Conservation (phyloP, 2,329 filamentous ascomycete genomes). For the Ilyonectria robusta region DNA sequence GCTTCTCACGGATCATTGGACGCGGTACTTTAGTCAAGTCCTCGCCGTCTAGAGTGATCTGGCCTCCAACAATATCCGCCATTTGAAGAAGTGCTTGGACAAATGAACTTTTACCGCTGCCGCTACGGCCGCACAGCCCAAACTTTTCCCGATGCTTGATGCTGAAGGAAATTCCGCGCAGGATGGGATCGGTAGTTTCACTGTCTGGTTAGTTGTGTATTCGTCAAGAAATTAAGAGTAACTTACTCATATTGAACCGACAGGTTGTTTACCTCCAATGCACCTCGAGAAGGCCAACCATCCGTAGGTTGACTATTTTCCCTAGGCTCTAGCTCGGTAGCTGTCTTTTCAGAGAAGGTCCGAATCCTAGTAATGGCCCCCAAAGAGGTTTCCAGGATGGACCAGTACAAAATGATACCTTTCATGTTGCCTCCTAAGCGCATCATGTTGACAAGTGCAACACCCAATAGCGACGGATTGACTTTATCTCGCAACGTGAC, state of each 20-base stretch:
- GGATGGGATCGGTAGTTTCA: slow-evolving; percentile 41
- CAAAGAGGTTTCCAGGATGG: slow-evolving; percentile 49
- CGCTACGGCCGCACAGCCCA: slow-evolving; percentile 62
- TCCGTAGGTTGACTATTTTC: slow-evolving; percentile 33
- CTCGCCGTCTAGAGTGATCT: slow-evolving; percentile 62
- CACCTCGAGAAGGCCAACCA: slow-evolving; percentile 44
- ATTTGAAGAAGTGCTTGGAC: slow-evolving; percentile 64
- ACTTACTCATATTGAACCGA: slow-evolving; percentile 50
- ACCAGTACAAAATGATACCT: slow-evolving; percentile 48
- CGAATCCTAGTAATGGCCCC: slow-evolving; percentile 50
- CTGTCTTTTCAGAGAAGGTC: slow-evolving; percentile 45
- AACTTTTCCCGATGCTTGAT: slow-evolving; percentile 55
- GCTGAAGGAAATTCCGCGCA: slow-evolving; percentile 50
- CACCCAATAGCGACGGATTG: slow-evolving; percentile 52
- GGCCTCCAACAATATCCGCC: slow-evolving; percentile 59
- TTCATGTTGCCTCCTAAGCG: slow-evolving; percentile 46
- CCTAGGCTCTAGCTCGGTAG: slow-evolving; percentile 38
- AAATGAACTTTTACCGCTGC: slow-evolving; percentile 56
- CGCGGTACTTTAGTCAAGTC: slow-evolving; percentile 52
- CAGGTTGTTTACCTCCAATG: slow-evolving; percentile 42
- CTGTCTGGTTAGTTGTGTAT: slow-evolving; percentile 34
- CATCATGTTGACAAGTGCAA: slow-evolving; percentile 57
- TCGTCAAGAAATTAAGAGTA: neutral
- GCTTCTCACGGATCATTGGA: slow-evolving; percentile 45
- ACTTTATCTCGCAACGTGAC: slow-evolving; percentile 50